Base-by-base conservation (phyloP, 805 yeast species). In the Kuraishia piskuri region DNA sequence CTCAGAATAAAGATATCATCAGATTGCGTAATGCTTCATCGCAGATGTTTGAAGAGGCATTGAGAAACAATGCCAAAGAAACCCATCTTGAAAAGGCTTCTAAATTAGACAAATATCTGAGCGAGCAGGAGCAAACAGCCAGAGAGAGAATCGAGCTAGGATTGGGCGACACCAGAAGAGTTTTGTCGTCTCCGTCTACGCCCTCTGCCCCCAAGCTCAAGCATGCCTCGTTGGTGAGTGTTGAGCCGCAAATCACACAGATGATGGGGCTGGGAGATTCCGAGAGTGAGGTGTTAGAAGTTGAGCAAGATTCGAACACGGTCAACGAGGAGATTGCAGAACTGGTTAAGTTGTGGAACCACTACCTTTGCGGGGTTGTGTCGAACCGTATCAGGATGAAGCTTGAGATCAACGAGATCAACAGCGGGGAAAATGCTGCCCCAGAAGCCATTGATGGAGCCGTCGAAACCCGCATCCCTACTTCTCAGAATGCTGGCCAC, bases 91-190 rank as follows among this genome's bases (percentile, higher is more conserved):
- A 40, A 7, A 52, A 46, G 48, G 37, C 25, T 19, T 21, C 24
- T 12, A 51, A 51, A 24, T 2, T 54, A 10, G 51, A 54, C 22
- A n/a, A 31, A 5, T 54, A 54, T n/a, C 36, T 54, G 9, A 22
- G 19, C 4, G 54, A 51, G 20, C 46, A 20, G 25, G 46, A 51
- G 21, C 45, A 44, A 45, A 40, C 22, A 17, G 51, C 37, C 23
- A 8, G 23, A n/a, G 37, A n/a, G 14, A 50, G 22, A 2, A 21
- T 36, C 20, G 25, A 54, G 14, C 48, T 31, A 12, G 40, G 40
- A 10, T n/a, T 31, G 40, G 40, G 40, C 40, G 17, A 31, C 40
- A 31, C 40, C 8, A 31, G 17, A n/a, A 31, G 40, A 10, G 17
- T 31, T 31, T 12, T 31, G n/a, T 31, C 40, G 8, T 31, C 17